Base-by-base conservation (phyloP, 352 stramenopile genomes). In the Phytophthora megakarya region DNA sequence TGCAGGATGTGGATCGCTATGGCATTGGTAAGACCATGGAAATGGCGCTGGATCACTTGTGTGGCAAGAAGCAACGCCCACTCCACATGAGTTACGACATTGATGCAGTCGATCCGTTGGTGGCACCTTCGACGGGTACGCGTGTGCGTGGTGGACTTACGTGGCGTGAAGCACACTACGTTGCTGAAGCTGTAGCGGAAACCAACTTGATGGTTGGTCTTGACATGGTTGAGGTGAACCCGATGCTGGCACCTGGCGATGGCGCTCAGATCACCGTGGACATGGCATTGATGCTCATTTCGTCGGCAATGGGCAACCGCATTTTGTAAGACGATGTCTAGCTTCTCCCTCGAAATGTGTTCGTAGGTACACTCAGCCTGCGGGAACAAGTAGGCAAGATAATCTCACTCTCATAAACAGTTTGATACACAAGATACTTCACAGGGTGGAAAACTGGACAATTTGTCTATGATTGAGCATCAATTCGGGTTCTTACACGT, bases 11-110 rank as follows among this genome's bases (percentile, higher is more conserved):
- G 65, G 96, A 99, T 72, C 88, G 92, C 54, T 95, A 92, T 52
- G 97, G 97, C 25, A 99, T 99, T 70, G 96, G 96, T 57, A 82
- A 90, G 70, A 97, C 97, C 5, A 99, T 99, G 96, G 95, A 98
- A 65, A 92, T 96, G 81, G 94, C 95, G 32, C 73, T 99, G n/a
- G 90, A 98, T 51, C 91, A 98, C 76, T 80, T 99, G 1, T 85
- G 75, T 56, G 81, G 56, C 38, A 84, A 95, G 73, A 89, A 90
- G 44, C 68, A 96, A 63, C 84, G 95, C 26, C 96, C 96, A 23
- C 66, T 99, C 26, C 97, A 99, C 81, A 89, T 99, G 71, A 98
- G 88, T 61, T 99, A 98, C 75, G 97, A 99, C 67, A 98, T 99
- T 70, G 97, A 99, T 79, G 95, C 96, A n/a, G 88, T 98, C 1